Percentiles rank a stretch among this genome's conserved stretches.
phyloP scores from a whole-genome alignment of 1,284 basidiomycete genomes.

The Sporisorium sorghi region DNA sequence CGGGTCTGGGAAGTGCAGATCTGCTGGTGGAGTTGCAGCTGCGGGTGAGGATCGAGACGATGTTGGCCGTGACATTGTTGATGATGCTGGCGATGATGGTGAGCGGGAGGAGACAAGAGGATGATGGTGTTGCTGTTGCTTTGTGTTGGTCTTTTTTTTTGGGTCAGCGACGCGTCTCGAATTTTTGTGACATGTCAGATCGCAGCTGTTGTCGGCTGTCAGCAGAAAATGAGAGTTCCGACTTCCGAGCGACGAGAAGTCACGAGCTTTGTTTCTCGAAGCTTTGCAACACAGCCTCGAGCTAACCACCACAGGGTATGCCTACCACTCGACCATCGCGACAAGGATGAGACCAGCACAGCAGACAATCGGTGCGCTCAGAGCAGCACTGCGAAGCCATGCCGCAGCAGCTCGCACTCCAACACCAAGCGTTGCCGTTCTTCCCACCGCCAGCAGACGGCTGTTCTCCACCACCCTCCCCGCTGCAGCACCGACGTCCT shows the following conservation, averaged over 20 bases:
- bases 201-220: not conserved
- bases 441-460: not conserved
- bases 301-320: slow-evolving; percentile 4
- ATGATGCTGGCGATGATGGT: slow-evolving; percentile 4
- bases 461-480: not conserved
- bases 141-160: slow-evolving; percentile 9
- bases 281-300: not conserved
- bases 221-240: not conserved
- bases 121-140: slow-evolving; percentile 8
- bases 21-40: slow-evolving; percentile 7
- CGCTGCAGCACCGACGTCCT: not conserved
- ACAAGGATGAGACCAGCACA: slow-evolving; percentile 15
- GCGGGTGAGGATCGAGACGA: slow-evolving; percentile 30
- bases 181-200: not conserved
- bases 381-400: not conserved
- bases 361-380: not conserved
- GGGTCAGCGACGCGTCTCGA: slow-evolving; percentile 11
- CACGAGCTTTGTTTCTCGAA: not conserved
- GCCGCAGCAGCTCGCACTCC: no score
- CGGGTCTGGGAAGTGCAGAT: slow-evolving; percentile 26
- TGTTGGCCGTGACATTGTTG: slow-evolving; percentile 25
- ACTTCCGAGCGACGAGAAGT: not conserved
- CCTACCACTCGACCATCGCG: not conserved
- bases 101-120: not conserved
- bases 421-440: not conserved